Conservation (phyloP, 192 early-diverging fungal genomes). For the Rhizoclosmatium sp. region DNA sequence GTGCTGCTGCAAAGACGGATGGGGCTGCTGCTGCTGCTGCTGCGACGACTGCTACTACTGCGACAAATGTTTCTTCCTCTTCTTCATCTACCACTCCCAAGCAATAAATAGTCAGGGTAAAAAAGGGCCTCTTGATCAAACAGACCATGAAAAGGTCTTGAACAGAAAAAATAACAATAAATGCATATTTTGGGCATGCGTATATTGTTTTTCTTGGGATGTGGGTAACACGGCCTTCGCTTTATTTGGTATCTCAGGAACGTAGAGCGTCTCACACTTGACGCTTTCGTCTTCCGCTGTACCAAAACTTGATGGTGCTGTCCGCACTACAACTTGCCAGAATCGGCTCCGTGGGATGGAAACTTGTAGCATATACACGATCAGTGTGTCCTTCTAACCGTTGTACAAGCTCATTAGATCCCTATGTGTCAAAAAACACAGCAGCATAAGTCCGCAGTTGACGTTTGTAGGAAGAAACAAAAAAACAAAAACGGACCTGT, state of each 20-base stretch:
- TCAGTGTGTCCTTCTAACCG: constrained; percentile 92
- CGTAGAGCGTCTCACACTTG: background rate
- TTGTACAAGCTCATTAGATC: constrained; percentile 62
- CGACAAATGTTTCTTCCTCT: background rate
- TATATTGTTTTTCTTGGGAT: no score
- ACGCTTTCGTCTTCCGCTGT: constrained; percentile 40
- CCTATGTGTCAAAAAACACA: constrained; percentile 5
- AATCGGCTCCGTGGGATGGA: constrained; percentile 87
- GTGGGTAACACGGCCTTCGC: no score
- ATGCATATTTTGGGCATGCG: no score
- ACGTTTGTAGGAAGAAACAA: background rate
- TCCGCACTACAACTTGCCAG: constrained; percentile 87
- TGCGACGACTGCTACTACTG: background rate
- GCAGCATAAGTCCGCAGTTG: no score
- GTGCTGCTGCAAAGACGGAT: constrained; percentile 20
- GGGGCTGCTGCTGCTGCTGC: background rate
- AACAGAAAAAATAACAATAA: no score
- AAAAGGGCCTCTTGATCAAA: background rate
- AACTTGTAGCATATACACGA: constrained; percentile 89
- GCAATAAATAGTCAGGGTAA: background rate
- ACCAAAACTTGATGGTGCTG: constrained; percentile 81
- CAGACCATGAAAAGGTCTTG: no score
- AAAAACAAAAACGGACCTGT: constrained; percentile 30
- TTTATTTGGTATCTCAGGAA: no score
- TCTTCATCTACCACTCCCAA: background rate